Conservation (phyloP, 1,284 basidiomycete genomes). For the Tilletia walkeri region DNA sequence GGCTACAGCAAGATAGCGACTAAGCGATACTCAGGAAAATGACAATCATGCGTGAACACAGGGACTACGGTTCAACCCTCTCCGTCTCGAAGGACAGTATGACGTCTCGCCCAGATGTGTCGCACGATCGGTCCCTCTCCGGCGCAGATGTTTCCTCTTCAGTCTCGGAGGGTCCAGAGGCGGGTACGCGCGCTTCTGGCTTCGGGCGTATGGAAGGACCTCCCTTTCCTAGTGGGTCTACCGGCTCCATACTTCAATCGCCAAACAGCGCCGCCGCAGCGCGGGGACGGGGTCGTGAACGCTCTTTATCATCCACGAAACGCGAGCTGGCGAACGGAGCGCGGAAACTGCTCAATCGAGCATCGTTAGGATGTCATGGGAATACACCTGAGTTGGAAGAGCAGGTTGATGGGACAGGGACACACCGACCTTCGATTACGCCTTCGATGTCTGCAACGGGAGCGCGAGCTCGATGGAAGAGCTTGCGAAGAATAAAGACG, state of each 20-base stretch:
- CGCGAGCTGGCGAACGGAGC: neutral
- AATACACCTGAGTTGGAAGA: neutral
- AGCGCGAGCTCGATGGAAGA: neutral
- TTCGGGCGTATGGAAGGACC: neutral
- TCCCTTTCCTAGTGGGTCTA: neutral
- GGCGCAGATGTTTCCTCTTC: neutral
- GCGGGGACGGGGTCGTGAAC: neutral
- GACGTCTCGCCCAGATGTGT: neutral
- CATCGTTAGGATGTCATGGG: neutral
- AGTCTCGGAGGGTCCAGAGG: neutral
- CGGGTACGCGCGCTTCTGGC: neutral
- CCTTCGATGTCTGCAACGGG: neutral
- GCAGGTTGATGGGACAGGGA: neutral
- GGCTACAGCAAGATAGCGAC: neutral
- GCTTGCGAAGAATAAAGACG: constrained; percentile 1
- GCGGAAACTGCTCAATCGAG: constrained; percentile 6
- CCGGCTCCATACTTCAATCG: neutral
- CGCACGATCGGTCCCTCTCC: neutral
- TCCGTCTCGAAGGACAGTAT: neutral
- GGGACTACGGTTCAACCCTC: constrained; percentile 9
- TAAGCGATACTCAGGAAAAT: neutral
- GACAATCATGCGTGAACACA: constrained; percentile 3
- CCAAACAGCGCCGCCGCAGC: too few relatives aligned
- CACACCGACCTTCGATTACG: neutral
- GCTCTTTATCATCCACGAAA: constrained; percentile 13